Conservation (phyloP, 2,329 filamentous ascomycete genomes). For the Colletotrichum tropicicola region DNA sequence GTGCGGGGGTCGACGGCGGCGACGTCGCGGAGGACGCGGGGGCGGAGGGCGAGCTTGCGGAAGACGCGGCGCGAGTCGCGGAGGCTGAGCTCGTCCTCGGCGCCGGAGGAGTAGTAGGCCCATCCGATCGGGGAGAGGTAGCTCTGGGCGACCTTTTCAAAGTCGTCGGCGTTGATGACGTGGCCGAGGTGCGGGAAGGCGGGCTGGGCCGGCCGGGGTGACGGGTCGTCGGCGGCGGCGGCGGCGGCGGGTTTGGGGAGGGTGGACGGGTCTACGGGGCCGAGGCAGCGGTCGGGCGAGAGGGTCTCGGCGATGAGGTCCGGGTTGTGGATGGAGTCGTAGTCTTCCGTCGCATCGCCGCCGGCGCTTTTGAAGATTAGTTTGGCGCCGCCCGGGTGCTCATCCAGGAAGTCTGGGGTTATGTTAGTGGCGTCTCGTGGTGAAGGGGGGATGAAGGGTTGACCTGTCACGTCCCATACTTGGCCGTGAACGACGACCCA, state of each 20-base stretch:
- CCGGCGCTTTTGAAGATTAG: conserved; percentile 44
- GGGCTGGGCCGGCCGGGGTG: background rate
- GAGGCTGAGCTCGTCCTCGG: conserved; percentile 81
- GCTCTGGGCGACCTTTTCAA: conserved; percentile 43
- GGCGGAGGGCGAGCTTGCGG: conserved; percentile 75
- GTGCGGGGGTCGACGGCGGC: conserved; percentile 68
- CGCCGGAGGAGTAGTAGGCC: conserved; percentile 84
- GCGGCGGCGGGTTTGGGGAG: background rate
- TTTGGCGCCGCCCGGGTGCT: conserved; percentile 42
- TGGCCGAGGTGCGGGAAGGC: conserved; percentile 37
- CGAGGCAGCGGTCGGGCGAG: conserved; percentile 35
- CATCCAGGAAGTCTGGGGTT: conserved; percentile 39
- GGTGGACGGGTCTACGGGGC: conserved; percentile 34
- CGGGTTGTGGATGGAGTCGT: conserved; percentile 42
- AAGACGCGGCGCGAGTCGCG: conserved; percentile 78
- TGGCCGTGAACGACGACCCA: conserved; percentile 34
- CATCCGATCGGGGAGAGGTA: conserved; percentile 33
- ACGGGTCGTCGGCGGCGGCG: background rate
- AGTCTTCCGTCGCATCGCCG: conserved; percentile 44
- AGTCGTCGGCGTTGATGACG: conserved; percentile 47
- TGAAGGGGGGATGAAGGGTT: background rate
- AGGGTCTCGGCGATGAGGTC: conserved; percentile 41
- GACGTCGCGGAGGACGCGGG: conserved; percentile 81
- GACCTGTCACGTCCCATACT: conserved; percentile 34
- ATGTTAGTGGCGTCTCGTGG: background rate